phyloP scores from a whole-genome alignment of 2,329 filamentous ascomycete species.

The Cyclaneusma minus region DNA sequence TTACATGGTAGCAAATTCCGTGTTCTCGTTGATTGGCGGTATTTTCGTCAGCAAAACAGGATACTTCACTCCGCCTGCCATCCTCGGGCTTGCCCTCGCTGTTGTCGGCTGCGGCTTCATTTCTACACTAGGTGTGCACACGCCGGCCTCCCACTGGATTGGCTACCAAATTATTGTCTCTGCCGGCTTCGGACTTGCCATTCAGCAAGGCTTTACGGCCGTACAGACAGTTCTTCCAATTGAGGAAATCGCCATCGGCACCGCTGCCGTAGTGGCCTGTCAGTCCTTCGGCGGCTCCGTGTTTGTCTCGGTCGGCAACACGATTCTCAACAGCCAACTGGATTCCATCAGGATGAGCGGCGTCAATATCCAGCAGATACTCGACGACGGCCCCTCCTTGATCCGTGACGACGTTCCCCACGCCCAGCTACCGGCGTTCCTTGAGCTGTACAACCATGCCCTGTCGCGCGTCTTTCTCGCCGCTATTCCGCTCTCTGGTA shows the following conservation, averaged over 20 bases:
- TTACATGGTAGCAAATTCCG: conserved; percentile 8
- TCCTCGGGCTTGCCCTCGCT: conserved; percentile 12
- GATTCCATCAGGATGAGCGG: conserved; percentile 8
- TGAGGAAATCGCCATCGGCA: conserved; percentile 26
- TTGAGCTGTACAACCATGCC: conserved; percentile 37
- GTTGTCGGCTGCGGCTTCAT: conserved; percentile 22
- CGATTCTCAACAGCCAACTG: conserved; percentile 23
- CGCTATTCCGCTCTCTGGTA: conserved; percentile 27
- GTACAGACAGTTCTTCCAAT: conserved; percentile 23
- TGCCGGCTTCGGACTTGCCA: conserved; percentile 22
- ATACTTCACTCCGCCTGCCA: conserved; percentile 16
- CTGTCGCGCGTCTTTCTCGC: conserved; percentile 40
- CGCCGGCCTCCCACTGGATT: conserved; percentile 20
- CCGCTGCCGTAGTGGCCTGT: conserved; percentile 24
- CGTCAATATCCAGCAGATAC: conserved; percentile 12
- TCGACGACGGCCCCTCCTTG: conserved; percentile 23
- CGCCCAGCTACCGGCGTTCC: conserved; percentile 26
- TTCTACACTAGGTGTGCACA: conserved; percentile 18
- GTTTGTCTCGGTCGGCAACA: conserved; percentile 30
- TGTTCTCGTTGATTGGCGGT: conserved; percentile 13
- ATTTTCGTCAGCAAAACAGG: conserved; percentile 11
- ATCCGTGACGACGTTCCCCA: conserved; percentile 27
- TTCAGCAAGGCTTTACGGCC: conserved; percentile 24
- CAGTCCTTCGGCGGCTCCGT: conserved; percentile 29
- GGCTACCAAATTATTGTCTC: conserved; percentile 20